Conservation (phyloP, 2,329 filamentous ascomycete species). For the Chalaropsis ovoidea region DNA sequence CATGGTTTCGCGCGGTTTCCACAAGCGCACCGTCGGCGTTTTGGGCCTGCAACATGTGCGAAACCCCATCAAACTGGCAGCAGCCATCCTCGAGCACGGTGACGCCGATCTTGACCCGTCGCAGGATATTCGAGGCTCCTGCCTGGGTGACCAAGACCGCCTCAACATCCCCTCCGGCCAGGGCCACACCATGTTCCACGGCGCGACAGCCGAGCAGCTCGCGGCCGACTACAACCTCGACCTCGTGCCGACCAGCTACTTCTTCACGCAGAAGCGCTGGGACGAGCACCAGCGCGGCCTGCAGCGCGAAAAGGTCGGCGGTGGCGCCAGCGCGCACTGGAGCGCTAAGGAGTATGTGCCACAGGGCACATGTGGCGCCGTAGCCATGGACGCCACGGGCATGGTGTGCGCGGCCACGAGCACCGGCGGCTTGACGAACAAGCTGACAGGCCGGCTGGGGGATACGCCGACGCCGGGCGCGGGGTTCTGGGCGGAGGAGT, state of each 20-base stretch:
- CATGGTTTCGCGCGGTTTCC: conserved; percentile 65
- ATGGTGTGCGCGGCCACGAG: conserved; percentile 59
- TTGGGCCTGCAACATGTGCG: conserved; percentile 64
- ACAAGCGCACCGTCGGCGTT: conserved; percentile 69
- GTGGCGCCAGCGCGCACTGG: conserved; percentile 43
- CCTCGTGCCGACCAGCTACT: conserved; percentile 60
- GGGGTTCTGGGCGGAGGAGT: conserved; percentile 85
- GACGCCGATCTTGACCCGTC: conserved; percentile 46
- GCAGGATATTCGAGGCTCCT: conserved; percentile 28
- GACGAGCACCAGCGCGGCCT: conserved; percentile 60
- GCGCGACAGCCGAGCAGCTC: conserved; percentile 56
- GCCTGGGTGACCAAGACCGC: conserved; percentile 3
- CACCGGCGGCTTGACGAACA: conserved; percentile 78
- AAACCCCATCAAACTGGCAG: conserved; percentile 68
- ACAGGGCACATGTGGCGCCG: conserved; percentile 75
- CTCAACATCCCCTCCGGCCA: conserved; percentile 48
- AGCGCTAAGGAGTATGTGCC: conserved; percentile 57
- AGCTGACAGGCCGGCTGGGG: conserved; percentile 71
- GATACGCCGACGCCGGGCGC: conserved; percentile 77
- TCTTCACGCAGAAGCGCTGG: conserved; percentile 69
- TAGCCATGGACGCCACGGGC: conserved; percentile 67
- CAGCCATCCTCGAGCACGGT: conserved; percentile 57
- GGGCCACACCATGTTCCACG: conserved; percentile 60
- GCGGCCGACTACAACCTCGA: conserved; percentile 60
- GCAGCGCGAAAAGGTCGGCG: conserved; percentile 39